Conservation (phyloP, 768 basidiomycete genomes). For the Pulveroboletus frians region DNA sequence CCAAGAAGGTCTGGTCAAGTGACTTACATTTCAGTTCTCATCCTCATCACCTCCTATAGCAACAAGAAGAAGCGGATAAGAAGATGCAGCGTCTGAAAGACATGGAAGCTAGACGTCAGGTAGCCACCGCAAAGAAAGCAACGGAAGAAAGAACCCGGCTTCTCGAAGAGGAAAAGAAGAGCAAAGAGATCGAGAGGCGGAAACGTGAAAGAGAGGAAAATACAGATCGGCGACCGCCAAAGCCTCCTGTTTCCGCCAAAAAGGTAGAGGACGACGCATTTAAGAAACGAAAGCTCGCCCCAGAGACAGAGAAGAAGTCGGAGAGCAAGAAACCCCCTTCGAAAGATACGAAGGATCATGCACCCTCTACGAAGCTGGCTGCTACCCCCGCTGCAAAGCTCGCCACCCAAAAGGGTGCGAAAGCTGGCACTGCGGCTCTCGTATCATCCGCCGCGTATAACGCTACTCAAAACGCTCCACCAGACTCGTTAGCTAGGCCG, state of each 20-base stretch:
- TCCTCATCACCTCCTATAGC: conserved; percentile 42
- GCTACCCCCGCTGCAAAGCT: conserved; percentile 24
- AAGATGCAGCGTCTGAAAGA: conserved; percentile 70
- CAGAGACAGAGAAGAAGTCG: conserved; percentile 51
- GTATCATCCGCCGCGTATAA: conserved; percentile 39
- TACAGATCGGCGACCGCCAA: conserved; percentile 63
- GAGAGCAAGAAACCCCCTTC: conserved; percentile 58
- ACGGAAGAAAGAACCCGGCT: conserved; percentile 67
- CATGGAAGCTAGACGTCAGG: conserved; percentile 78
- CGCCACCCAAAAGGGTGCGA: conserved; percentile 33
- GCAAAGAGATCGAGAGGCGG: conserved; percentile 66
- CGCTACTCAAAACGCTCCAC: conserved; percentile 30
- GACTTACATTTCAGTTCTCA: not conserved
- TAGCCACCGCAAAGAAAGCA: conserved; percentile 63
- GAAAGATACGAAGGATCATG: conserved; percentile 44
- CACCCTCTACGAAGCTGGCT: conserved; percentile 23
- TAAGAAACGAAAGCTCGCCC: conserved; percentile 64
- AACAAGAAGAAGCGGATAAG: conserved; percentile 84
- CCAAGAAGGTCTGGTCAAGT: conserved; percentile 69
- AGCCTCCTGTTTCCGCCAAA: conserved; percentile 41
- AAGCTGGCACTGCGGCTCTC: conserved; percentile 30
- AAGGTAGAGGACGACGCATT: conserved; percentile 70
- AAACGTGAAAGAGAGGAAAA: conserved; percentile 80
- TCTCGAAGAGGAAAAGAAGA: conserved; percentile 64
- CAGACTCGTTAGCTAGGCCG: conserved; percentile 27